These are phyloP conservation scores for Anacardium occidentale DNA, from an alignment of 345 rosid species.

Conservation along the genomic window DNA sequence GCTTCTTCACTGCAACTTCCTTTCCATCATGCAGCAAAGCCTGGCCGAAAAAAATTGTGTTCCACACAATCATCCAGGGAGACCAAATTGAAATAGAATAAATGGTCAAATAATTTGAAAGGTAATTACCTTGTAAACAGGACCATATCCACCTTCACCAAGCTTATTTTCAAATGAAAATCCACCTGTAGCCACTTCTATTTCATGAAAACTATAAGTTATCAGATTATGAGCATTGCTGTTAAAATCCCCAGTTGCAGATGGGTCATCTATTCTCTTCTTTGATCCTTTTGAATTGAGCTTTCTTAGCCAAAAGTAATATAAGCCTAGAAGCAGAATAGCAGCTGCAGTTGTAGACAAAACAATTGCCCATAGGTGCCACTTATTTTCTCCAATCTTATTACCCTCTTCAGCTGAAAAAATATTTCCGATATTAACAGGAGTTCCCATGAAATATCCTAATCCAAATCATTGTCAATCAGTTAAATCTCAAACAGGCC, in stretches of 20 bases:
- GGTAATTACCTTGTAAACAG: slow-evolving; percentile 38
- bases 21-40: slow-evolving; percentile 16
- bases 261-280: neutral
- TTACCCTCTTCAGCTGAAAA: slow-evolving; percentile 27
- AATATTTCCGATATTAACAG: neutral
- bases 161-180: slow-evolving; percentile 33
- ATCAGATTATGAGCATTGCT: slow-evolving; percentile 18
- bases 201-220: slow-evolving; percentile 21
- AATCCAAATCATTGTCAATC: neutral
- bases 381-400: slow-evolving; percentile 11
- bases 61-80: too few species aligned
- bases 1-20: slow-evolving; percentile 31
- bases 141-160: slow-evolving; percentile 52
- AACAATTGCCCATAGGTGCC: slow-evolving; percentile 21
- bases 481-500: too few species aligned
- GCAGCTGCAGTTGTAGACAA: slow-evolving; percentile 25
- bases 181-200: slow-evolving; percentile 32
- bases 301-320: slow-evolving; percentile 18
- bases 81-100: too few species aligned
- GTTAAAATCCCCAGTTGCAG: neutral
- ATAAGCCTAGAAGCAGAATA: slow-evolving; percentile 23
- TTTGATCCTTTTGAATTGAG: slow-evolving; percentile 2
- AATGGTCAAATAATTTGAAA: too few species aligned
- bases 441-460: too few species aligned
- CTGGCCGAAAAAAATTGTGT: neutral